phyloP scores from a whole-genome alignment of 208 protist genomes.

The Leishmania braziliensis region DNA sequence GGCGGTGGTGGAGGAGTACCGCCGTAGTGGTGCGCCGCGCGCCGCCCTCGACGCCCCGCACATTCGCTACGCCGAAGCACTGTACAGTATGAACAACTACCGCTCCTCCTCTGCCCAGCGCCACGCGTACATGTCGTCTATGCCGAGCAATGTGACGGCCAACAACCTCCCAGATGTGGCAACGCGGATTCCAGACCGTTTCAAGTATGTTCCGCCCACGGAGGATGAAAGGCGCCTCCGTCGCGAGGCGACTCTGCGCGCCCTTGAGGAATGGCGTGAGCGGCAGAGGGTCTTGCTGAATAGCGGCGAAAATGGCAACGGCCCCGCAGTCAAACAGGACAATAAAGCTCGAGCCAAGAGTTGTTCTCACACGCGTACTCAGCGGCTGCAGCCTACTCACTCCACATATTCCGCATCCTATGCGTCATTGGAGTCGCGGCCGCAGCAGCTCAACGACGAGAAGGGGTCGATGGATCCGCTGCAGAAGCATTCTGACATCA shows the following conservation, averaged over 20 bases:
- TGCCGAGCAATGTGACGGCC: not conserved
- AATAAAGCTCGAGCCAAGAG: conserved; percentile 16
- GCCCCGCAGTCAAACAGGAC: not conserved
- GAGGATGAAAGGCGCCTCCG: conserved; percentile 24
- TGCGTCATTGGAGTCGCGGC: conserved; percentile 2
- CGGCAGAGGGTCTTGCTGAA: conserved; percentile 7
- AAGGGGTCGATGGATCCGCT: not conserved
- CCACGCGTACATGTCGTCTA: conserved; percentile 6
- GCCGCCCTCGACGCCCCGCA: conserved; percentile 29
- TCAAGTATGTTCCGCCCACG: conserved; percentile 56
- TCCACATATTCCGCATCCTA: not conserved
- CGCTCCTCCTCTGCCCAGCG: conserved; percentile 11
- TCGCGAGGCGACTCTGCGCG: conserved; percentile 24
- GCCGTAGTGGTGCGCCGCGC: conserved; percentile 22
- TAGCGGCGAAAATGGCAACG: not conserved
- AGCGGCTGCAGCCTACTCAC: conserved; percentile 2
- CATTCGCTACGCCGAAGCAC: conserved; percentile 34
- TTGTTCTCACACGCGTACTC: not conserved
- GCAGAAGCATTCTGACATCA: not conserved
- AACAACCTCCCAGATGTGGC: conserved; percentile 19
- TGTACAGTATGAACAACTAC: conserved; percentile 9
- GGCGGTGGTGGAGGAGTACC: conserved; percentile 10
- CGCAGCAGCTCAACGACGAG: not conserved
- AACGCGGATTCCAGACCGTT: conserved; percentile 50
- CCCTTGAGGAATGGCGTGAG: conserved; percentile 26